phyloP scores from a whole-genome alignment of 2,329 filamentous ascomycete species.

The Colletotrichum chlorophyti region DNA sequence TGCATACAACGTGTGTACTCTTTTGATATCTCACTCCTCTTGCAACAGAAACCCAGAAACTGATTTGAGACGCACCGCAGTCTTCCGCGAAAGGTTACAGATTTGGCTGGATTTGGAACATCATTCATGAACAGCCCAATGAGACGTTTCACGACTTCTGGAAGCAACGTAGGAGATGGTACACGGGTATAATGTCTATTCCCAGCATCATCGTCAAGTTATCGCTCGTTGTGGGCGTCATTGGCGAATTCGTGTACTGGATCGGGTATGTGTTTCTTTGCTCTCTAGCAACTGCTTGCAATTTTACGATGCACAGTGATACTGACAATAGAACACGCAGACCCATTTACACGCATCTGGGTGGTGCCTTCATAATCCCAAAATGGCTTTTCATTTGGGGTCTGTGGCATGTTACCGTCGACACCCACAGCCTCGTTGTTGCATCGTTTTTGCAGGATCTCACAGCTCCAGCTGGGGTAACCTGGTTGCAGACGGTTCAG shows the following conservation, averaged over 20 bases:
- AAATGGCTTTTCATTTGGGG: slow-evolving; percentile 9
- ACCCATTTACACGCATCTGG: neutral
- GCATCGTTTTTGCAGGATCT: slow-evolving; percentile 3
- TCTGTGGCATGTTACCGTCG: neutral
- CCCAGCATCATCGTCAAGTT: slow-evolving; percentile 1
- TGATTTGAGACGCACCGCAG: neutral
- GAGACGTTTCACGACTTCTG: slow-evolving; percentile 8
- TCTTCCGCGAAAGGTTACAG: neutral
- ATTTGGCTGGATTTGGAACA: neutral
- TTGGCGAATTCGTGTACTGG: neutral
- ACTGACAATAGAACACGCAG: neutral
- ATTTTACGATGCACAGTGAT: rapidly evolving
- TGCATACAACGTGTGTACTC: neutral
- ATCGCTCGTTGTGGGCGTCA: neutral
- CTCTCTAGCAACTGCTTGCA: neutral
- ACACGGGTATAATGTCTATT: slow-evolving; percentile 3
- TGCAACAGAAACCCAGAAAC: rapidly evolving
- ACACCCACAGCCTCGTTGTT: neutral
- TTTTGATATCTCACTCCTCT: no score
- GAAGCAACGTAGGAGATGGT: slow-evolving; percentile 13
- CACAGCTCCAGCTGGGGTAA: neutral
- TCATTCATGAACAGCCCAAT: neutral
- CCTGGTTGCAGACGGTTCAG: slow-evolving; percentile 1
- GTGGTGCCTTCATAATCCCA: neutral
- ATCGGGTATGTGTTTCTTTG: neutral